Percentiles rank a stretch among this genome's conserved stretches.
Conservation (phyloP, 139 green algal genomes). For the Chloropicon primus region DNA sequence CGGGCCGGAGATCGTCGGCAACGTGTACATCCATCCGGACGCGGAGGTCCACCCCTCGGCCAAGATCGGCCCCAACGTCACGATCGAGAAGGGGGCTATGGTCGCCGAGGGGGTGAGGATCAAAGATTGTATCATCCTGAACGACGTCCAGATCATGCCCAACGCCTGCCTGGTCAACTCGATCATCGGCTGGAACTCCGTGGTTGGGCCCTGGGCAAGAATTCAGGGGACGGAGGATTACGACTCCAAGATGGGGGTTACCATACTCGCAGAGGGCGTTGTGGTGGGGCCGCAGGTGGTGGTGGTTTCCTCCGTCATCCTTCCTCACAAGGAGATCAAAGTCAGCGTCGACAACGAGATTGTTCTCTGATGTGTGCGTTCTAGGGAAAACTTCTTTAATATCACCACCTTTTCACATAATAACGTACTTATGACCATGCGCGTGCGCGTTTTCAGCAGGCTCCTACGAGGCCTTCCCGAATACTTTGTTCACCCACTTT, state of each 20-base stretch:
- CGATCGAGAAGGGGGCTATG: conserved; percentile 17
- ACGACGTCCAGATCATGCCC: conserved; percentile 28
- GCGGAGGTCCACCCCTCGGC: conserved; percentile 27
- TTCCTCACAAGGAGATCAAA: conserved; percentile 25
- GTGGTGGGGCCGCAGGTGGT: conserved; percentile 24
- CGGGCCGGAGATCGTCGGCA: conserved; percentile 16
- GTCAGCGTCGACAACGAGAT: conserved; percentile 24
- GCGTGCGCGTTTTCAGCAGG: no score
- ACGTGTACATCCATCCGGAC: conserved; percentile 29
- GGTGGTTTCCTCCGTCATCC: conserved; percentile 27
- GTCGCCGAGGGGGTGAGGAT: conserved; percentile 21
- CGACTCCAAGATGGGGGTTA: conserved; percentile 21
- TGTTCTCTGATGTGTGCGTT: conserved; percentile 28
- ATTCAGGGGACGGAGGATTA: conserved; percentile 21
- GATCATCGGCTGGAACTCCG: conserved; percentile 27
- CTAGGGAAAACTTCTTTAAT: background rate
- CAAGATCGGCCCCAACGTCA: conserved; percentile 28
- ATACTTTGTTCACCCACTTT: background rate
- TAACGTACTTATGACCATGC: no score
- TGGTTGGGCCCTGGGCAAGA: conserved; percentile 18
- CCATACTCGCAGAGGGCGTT: conserved; percentile 28
- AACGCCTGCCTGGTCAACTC: conserved; percentile 26
- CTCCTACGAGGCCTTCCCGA: no score
- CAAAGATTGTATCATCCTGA: conserved; percentile 28
- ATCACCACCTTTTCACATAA: no score